A percentile compares a stretch with the other conserved stretches of the same genome.
phyloP scores from a whole-genome alignment of 106 monocot genomes.

The Chionographis japonica region DNA sequence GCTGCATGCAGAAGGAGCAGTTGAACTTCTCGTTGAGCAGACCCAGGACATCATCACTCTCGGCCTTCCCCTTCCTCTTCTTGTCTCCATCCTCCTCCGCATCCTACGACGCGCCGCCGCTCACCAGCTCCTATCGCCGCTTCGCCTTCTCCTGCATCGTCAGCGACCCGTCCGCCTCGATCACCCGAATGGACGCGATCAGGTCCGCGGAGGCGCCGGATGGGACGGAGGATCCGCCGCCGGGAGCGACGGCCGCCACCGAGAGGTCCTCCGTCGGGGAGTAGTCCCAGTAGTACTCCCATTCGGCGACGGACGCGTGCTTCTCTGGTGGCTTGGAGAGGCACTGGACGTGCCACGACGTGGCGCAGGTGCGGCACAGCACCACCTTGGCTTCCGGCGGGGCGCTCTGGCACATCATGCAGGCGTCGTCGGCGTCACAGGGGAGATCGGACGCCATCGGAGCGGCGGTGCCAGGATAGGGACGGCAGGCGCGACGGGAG shows the following conservation, averaged over 20 bases:
- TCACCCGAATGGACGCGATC: too few relatives aligned
- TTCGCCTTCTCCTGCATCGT: conserved; percentile 57
- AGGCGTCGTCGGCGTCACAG: conserved; percentile 39
- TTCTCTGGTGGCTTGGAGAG: conserved; percentile 26
- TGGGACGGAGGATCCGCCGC: too few relatives aligned
- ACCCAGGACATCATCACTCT: conserved; percentile 15
- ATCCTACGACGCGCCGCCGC: too few relatives aligned
- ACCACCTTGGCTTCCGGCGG: conserved; percentile 29
- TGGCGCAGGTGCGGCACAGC: conserved; percentile 43
- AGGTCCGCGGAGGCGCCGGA: too few relatives aligned
- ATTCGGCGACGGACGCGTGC: conserved; percentile 21
- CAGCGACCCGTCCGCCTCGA: conserved; percentile 36
- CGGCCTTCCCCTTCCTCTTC: too few relatives aligned
- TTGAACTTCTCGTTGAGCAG: too few relatives aligned
- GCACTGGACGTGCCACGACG: conserved; percentile 66
- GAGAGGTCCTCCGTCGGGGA: too few relatives aligned
- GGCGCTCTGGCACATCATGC: conserved; percentile 49
- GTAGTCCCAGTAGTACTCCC: conserved; percentile 64
- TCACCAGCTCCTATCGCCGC: conserved; percentile 41
- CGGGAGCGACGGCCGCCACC: too few relatives aligned
- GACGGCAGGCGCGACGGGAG: too few relatives aligned
- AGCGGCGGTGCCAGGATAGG: too few relatives aligned
- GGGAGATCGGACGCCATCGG: conserved; percentile 20
- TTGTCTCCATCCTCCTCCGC: too few relatives aligned
- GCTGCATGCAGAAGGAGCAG: too few relatives aligned